A percentile compares a stretch with the other conserved stretches of the same genome.
These are phyloP conservation scores for Cercophora scortea DNA, from an alignment of 495 filamentous ascomycete species.

Conservation along the genomic window DNA sequence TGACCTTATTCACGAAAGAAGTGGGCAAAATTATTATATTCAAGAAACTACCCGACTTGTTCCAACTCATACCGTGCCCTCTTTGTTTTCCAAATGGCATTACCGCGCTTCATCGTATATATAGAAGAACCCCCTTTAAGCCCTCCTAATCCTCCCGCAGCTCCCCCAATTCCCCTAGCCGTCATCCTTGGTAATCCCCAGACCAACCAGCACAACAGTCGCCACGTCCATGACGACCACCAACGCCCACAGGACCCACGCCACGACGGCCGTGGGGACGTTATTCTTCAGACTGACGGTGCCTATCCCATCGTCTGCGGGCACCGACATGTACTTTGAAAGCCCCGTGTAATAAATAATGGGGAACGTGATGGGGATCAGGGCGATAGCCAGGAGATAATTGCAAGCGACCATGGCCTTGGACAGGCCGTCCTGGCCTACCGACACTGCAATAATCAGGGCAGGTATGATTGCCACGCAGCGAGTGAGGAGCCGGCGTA, in stretches of 20 bases:
- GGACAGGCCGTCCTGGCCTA: slow-evolving; percentile 44
- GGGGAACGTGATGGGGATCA: slow-evolving; percentile 39
- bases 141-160: too few relatives aligned
- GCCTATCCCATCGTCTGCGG: slow-evolving; percentile 5
- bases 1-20: too few relatives aligned
- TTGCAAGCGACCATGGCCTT: slow-evolving; percentile 35
- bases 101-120: too few relatives aligned
- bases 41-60: too few relatives aligned
- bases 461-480: slow-evolving; percentile 67
- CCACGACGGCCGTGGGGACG: neutral
- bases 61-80: too few relatives aligned
- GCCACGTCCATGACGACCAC: slow-evolving; percentile 15
- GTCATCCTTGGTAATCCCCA: slow-evolving; percentile 10
- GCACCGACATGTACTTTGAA: slow-evolving; percentile 37
- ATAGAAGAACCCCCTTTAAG: too few relatives aligned
- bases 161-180: neutral
- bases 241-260: slow-evolving; percentile 12
- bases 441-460: slow-evolving; percentile 67
- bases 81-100: too few relatives aligned
- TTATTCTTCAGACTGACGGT: slow-evolving; percentile 9
- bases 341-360: slow-evolving; percentile 39
- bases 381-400: slow-evolving; percentile 34
- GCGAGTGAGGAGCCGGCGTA: slow-evolving; percentile 42
- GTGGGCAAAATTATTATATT: too few relatives aligned
- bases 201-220: slow-evolving; percentile 10